Evolutionary conservation across 2,329 filamentous ascomycete species (phyloP).

Genomic region (Neophaeococcomyces aloes): DNA sequence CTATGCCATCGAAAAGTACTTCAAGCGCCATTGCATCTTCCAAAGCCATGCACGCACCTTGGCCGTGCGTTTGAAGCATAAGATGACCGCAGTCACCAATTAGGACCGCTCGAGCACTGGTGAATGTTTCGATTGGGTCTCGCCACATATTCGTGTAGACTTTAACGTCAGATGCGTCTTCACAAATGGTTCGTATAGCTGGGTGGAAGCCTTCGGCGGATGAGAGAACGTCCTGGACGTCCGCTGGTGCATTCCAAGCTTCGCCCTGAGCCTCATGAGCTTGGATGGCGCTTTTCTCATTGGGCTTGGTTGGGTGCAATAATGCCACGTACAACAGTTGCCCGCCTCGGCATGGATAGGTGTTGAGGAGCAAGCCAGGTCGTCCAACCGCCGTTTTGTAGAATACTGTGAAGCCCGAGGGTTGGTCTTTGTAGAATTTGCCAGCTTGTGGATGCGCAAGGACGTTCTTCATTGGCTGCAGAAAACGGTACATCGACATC

Average conservation of each 20-base stretch:
- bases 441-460: too few species aligned
- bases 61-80: constrained; percentile 28
- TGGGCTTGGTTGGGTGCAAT: too few species aligned
- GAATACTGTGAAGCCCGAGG: too few species aligned
- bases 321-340: too few species aligned
- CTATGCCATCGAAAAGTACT: background rate
- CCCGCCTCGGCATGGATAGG: too few species aligned
- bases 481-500: too few species aligned
- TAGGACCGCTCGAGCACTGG: constrained; percentile 23
- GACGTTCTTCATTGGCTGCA: too few species aligned
- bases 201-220: constrained; percentile 10
- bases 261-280: too few species aligned
- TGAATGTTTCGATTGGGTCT: constrained; percentile 22
- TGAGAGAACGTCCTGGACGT: constrained; percentile 8
- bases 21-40: constrained; percentile 25
- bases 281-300: too few species aligned
- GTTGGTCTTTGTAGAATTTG: too few species aligned
- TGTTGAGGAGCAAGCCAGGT: too few species aligned
- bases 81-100: constrained; percentile 33
- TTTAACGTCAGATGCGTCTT: constrained; percentile 5
- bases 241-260: constrained; percentile 10
- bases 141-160: constrained; percentile 5
- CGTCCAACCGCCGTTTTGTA: too few species aligned
- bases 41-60: constrained; percentile 30
- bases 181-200: constrained; percentile 12